A percentile compares a stretch with the other conserved stretches of the same genome.
phyloP scores from a whole-genome alignment of 306 rosid genomes.

The Sicyos baderoa region DNA sequence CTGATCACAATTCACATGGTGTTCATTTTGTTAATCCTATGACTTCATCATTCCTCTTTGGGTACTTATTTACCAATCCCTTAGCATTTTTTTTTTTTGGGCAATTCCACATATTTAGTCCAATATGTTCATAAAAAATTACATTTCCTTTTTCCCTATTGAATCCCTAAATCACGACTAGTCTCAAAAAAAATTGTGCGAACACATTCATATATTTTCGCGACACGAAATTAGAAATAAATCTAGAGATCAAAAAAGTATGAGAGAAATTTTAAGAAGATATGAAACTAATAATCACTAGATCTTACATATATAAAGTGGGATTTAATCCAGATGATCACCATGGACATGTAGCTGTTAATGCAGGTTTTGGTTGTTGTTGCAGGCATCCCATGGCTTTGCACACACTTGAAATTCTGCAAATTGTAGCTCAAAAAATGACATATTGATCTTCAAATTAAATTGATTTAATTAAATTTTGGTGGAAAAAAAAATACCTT shows the following conservation, averaged over 20 bases:
- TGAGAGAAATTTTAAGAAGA: background rate
- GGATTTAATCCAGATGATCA: slow-evolving; percentile 1
- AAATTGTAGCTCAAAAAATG: background rate
- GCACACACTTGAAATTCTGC: slow-evolving; percentile 27
- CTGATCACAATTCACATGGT: too few relatives aligned
- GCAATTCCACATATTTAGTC: too few relatives aligned
- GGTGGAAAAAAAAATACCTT: slow-evolving; percentile 5
- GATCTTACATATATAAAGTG: slow-evolving; percentile 15
- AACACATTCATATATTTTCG: background rate
- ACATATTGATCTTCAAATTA: background rate
- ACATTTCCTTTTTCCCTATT: background rate
- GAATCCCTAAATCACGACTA: background rate
- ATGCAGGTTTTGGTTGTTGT: slow-evolving; percentile 19
- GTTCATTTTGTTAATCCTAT: too few relatives aligned
- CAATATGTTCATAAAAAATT: background rate
- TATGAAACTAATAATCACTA: background rate
- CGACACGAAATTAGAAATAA: background rate
- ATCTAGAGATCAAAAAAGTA: background rate
- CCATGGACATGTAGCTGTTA: slow-evolving; percentile 12
- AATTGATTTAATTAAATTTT: background rate
- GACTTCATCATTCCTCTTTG: too few relatives aligned
- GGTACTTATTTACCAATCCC: too few relatives aligned
- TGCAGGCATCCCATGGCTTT: slow-evolving; percentile 21
- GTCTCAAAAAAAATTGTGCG: background rate
- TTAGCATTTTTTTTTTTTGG: too few relatives aligned